Conservation (phyloP, 768 basidiomycete species). For the Strobilomyces echinocephalus region DNA sequence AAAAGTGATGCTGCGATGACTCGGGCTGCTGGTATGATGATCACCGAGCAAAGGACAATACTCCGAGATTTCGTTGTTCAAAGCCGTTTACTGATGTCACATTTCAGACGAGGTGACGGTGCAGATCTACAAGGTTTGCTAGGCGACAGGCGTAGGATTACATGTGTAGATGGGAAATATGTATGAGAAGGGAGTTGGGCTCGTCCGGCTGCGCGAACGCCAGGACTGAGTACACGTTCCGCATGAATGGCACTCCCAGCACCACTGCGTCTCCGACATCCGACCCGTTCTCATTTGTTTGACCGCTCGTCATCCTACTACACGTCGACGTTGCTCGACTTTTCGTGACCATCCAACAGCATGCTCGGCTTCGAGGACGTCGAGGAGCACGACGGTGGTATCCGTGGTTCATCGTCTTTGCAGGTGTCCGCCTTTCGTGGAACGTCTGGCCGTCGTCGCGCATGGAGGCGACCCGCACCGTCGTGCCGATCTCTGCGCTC, state of each 20-base stretch:
- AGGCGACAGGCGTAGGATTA: too few relatives aligned
- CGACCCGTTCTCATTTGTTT: conserved; percentile 10
- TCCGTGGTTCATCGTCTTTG: not conserved
- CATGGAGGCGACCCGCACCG: conserved; percentile 95
- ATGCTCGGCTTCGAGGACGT: conserved; percentile 94
- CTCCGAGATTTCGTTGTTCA: not conserved
- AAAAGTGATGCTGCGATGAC: too few relatives aligned
- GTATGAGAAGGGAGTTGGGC: too few relatives aligned
- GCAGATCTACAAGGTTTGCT: too few relatives aligned
- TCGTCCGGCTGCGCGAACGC: too few relatives aligned
- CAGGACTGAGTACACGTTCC: too few relatives aligned
- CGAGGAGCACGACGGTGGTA: conserved; percentile 87
- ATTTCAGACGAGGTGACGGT: conserved; percentile 9
- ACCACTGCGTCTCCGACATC: too few relatives aligned
- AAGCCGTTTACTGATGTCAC: not conserved
- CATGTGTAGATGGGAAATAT: too few relatives aligned
- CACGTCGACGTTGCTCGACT: conserved; percentile 27
- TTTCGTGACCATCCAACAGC: conserved; percentile 16
- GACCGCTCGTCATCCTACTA: conserved; percentile 8
- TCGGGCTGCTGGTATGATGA: too few relatives aligned
- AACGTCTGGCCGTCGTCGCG: conserved; percentile 98
- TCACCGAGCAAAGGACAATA: not conserved
- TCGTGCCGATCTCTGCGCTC: conserved; percentile 96
- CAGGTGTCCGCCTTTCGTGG: conserved; percentile 95
- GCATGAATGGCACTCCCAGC: too few relatives aligned